Percentiles rank a stretch among this genome's conserved stretches.
Evolutionary conservation across 1,284 basidiomycete species (phyloP).

Genomic region (Heterobasidion irregulare): DNA sequence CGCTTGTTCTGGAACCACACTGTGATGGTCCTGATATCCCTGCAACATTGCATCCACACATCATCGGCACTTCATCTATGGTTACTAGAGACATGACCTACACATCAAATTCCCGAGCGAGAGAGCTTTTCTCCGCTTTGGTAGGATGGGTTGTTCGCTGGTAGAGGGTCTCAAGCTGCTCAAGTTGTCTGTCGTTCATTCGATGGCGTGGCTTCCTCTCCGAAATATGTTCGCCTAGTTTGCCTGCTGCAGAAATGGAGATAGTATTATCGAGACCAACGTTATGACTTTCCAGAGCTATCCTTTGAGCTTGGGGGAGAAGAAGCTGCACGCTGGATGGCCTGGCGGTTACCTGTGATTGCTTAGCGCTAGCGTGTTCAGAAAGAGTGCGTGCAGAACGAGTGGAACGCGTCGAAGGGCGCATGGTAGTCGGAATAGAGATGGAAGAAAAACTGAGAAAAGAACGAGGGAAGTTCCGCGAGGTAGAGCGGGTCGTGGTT

Average conservation of each 20-base stretch:
- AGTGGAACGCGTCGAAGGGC: conserved; percentile 15
- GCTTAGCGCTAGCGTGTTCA: not conserved
- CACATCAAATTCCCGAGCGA: conserved; percentile 30
- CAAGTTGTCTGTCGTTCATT: conserved; percentile 29
- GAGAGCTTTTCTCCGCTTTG: conserved; percentile 26
- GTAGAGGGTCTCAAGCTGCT: conserved; percentile 30
- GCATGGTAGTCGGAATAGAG: conserved; percentile 7
- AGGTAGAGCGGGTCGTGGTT: not conserved
- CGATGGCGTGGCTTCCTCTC: conserved; percentile 27
- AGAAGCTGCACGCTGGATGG: not conserved
- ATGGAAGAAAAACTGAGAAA: not conserved
- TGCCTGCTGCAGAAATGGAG: not conserved
- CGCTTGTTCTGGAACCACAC: conserved; percentile 48
- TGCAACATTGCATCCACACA: conserved; percentile 8
- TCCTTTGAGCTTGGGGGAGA: not conserved
- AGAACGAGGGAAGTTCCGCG: conserved; percentile 1
- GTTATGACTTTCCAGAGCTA: not conserved
- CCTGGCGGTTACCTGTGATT: not conserved
- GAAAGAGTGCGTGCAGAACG: conserved; percentile 6
- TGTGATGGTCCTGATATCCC: conserved; percentile 39
- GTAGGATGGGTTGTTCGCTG: conserved; percentile 29
- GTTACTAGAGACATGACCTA: conserved; percentile 16
- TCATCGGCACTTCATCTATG: not conserved
- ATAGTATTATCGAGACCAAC: not conserved
- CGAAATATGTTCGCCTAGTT: not conserved